phyloP scores from a whole-genome alignment of 2,329 filamentous ascomycete genomes.

The Fusarium sp. region DNA sequence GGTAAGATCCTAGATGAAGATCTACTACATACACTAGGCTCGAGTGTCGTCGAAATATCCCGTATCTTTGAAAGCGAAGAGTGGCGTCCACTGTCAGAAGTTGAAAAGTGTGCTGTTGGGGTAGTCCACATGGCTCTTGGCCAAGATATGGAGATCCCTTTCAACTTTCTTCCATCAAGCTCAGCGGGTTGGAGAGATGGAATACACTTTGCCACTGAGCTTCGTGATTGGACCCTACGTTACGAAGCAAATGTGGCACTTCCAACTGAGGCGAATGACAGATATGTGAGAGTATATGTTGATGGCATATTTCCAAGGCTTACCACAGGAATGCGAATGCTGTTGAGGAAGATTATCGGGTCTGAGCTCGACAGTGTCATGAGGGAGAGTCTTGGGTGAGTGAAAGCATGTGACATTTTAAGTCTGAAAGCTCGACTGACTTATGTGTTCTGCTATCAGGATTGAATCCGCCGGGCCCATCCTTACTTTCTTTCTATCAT shows the following conservation, averaged over 20 bases:
- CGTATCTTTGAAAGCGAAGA: too few species aligned
- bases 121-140: too few species aligned
- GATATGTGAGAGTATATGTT: background rate
- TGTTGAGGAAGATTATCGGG: background rate
- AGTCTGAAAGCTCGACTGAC: background rate
- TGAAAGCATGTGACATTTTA: rapidly evolving
- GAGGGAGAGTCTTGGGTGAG: background rate
- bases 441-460: rapidly evolving
- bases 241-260: background rate
- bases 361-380: background rate
- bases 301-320: background rate
- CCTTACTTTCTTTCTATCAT: rapidly evolving
- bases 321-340: background rate
- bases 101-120: too few species aligned
- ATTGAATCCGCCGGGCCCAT: background rate
- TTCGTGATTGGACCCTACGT: background rate
- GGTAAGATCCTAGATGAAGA: too few species aligned
- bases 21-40: too few species aligned
- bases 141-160: background rate
- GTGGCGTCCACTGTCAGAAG: too few species aligned
- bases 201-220: background rate
- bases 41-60: too few species aligned
- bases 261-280: background rate
- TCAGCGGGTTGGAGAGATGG: background rate
- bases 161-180: background rate